A percentile compares a stretch with the other conserved stretches of the same genome.
phyloP scores from a whole-genome alignment of 768 basidiomycete species.

The Gymnopilus junonius region DNA sequence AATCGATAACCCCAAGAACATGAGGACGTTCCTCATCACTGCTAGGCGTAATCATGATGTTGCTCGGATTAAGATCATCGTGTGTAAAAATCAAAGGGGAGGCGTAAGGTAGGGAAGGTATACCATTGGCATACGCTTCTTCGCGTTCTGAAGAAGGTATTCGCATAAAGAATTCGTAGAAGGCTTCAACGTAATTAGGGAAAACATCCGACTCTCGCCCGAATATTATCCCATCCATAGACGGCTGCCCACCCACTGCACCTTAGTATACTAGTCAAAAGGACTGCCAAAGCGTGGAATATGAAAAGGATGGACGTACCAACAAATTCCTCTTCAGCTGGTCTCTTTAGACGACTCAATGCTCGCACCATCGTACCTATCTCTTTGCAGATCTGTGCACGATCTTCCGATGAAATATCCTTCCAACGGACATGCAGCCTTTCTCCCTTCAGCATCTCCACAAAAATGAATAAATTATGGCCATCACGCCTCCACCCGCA shows the following conservation, averaged over 20 bases:
- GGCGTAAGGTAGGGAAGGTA: neutral
- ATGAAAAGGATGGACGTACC: neutral
- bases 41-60: slow-evolving; percentile 14
- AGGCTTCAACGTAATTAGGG: neutral
- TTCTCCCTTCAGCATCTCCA: slow-evolving; percentile 9
- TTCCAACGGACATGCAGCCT: slow-evolving; percentile 7
- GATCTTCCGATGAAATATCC: neutral
- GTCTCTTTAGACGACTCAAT: neutral
- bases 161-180: slow-evolving; percentile 1
- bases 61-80: slow-evolving; percentile 13
- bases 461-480: neutral
- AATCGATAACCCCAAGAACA: slow-evolving; percentile 17
- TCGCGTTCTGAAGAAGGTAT: neutral
- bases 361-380: neutral
- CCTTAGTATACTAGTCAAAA: neutral
- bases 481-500: slow-evolving; percentile 6
- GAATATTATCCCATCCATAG: neutral
- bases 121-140: neutral
- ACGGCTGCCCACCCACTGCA: neutral
- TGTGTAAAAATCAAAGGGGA: slow-evolving; percentile 19
- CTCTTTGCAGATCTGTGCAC: neutral
- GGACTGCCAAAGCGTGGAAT: neutral
- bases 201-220: neutral
- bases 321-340: neutral
- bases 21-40: neutral